Percentiles rank a stretch among this genome's conserved stretches.
Conservation (phyloP, 2,329 filamentous ascomycete species). For the Iodosphaeria phyllophila region DNA sequence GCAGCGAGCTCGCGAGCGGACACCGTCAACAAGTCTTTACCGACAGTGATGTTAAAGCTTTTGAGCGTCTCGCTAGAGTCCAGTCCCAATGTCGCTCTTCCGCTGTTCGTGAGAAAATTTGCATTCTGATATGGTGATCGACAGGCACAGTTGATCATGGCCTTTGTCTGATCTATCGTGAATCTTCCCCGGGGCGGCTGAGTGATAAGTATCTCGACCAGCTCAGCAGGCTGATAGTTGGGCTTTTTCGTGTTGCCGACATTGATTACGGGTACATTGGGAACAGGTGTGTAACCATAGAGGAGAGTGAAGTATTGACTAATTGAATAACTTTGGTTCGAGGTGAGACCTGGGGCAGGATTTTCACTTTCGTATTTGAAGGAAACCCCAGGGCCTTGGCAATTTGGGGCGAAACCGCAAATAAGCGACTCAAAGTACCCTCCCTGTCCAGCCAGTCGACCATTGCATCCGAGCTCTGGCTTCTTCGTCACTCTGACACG, state of each 20-base stretch:
- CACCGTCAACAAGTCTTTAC: conserved; percentile 47
- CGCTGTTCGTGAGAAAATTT: conserved; percentile 38
- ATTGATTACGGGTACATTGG: conserved; percentile 43
- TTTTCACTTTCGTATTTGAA: too few relatives aligned
- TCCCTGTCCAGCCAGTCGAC: too few relatives aligned
- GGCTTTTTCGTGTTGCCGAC: conserved; percentile 38
- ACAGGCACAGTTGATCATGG: conserved; percentile 59
- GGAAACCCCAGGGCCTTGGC: too few relatives aligned
- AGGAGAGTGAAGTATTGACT: too few relatives aligned
- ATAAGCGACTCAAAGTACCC: too few relatives aligned
- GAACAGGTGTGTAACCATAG: too few relatives aligned
- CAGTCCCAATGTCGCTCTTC: conserved; percentile 37
- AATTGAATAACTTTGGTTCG: too few relatives aligned
- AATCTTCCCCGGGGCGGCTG: conserved; percentile 45
- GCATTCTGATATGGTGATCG: conserved; percentile 48
- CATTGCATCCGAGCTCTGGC: too few relatives aligned
- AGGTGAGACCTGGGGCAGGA: too few relatives aligned
- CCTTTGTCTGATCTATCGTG: conserved; percentile 35
- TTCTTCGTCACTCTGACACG: too few relatives aligned
- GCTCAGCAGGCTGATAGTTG: conserved; percentile 46
- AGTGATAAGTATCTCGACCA: conserved; percentile 42
- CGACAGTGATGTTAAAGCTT: conserved; percentile 45
- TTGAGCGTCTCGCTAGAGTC: conserved; percentile 27
- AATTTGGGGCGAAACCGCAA: too few relatives aligned
- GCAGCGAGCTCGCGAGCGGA: conserved; percentile 45